phyloP scores from a whole-genome alignment of 2,329 filamentous ascomycete genomes.

The Trichoderma sp. region DNA sequence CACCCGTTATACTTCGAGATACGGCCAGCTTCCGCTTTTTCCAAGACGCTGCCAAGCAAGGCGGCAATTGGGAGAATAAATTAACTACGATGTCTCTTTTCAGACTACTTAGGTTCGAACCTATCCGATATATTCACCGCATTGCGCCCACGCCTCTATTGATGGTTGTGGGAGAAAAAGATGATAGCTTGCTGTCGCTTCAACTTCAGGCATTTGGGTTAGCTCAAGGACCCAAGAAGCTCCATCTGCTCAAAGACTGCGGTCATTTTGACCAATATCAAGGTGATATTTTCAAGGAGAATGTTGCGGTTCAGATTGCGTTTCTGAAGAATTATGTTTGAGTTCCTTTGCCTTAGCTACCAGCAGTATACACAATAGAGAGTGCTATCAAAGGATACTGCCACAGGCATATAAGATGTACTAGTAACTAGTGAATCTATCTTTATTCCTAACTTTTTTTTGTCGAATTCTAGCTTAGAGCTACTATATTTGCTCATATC shows the following conservation, averaged over 20 bases:
- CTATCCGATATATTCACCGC: slow-evolving; percentile 25
- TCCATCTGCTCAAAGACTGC: slow-evolving; percentile 14
- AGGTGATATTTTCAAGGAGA: slow-evolving; percentile 17
- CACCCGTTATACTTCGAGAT: slow-evolving; percentile 15
- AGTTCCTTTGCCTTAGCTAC: not conserved
- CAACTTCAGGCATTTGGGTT: slow-evolving; percentile 26
- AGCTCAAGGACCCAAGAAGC: slow-evolving; percentile 25
- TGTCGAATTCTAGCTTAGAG: not conserved
- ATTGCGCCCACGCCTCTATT: slow-evolving; percentile 27
- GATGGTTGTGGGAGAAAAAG: slow-evolving; percentile 25
- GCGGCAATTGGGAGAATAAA: slow-evolving; percentile 23
- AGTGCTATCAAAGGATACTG: not conserved
- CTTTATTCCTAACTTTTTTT: not conserved
- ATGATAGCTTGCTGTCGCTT: not conserved
- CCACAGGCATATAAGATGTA: no score
- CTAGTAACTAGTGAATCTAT: no score
- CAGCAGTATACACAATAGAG: no score
- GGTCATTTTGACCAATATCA: slow-evolving; percentile 24
- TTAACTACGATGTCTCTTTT: slow-evolving; percentile 22
- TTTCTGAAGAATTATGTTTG: slow-evolving; percentile 4
- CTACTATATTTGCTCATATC: not conserved
- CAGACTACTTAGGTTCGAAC: slow-evolving; percentile 12
- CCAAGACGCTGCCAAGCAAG: not conserved
- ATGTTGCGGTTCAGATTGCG: not conserved
- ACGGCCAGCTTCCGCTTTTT: slow-evolving; percentile 6